Evolutionary conservation across 2,329 filamentous ascomycete species (phyloP), one percentile per base, ranked within the genome.

Genomic region (Penicillium polonicum): DNA sequence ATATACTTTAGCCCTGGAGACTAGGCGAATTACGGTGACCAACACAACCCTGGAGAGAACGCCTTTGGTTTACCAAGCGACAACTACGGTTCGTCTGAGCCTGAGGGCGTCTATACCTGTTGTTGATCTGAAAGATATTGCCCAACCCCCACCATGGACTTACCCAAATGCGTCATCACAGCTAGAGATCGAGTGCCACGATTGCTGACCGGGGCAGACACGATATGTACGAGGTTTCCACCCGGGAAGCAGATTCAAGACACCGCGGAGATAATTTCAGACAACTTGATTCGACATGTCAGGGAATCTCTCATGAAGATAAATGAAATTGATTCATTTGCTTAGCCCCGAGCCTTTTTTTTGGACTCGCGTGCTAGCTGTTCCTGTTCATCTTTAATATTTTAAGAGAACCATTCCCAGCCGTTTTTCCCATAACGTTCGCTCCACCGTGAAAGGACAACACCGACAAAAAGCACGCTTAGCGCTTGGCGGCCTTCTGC

Each of bases 401-500:
- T 66, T 60, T 65, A 71, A 65, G 61, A 68, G 68, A 72, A 72
- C 67, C 68, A 62, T 71, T 69, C 69, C 68, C 68, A 71, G 66
- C 67, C 63, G 60, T 69, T 74, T 72, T 72, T 69, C 65, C 55
- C 68, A 65, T 72, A 68, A 64, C 61, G 63, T 70, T 70, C 70
- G 67, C 70, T 72, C 68, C 70, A 57, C 66, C 67, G 68, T 66
- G 63, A 72, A 68, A 70, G 69, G 70, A 69, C 64, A 73, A 70
- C 70, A 70, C 70, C 65, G 68, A 68, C 67, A 61, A 64, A 68
- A 69, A 67, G 64, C 62, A 67, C 64, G 61, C 70, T 77, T 77
- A 78, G 70, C 75, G 75, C 75, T 78, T 78, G 67, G 71, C 74
- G 64, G 74, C 72, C 74, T 78, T 89, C 85, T 91, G 89, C 84